Percentiles rank a stretch among this genome's conserved stretches.
These are phyloP conservation scores for Aspergillus bertholletiae DNA, from an alignment of 495 filamentous ascomycete genomes.

Conservation along the genomic window DNA sequence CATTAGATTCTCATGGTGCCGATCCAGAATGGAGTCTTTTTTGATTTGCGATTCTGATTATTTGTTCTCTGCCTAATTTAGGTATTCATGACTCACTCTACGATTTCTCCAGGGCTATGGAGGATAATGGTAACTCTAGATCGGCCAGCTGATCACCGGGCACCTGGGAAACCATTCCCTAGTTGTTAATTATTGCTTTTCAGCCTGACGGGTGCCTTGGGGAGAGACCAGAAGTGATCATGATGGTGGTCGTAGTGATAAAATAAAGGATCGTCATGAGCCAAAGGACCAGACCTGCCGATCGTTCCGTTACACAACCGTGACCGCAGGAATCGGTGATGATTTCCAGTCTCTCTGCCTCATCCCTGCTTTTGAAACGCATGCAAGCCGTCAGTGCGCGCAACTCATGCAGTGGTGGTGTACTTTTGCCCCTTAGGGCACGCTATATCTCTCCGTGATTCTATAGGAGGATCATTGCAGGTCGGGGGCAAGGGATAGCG, in stretches of 20 bases:
- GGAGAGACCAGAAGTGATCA: background rate
- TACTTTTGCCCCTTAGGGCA: background rate
- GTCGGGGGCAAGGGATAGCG: background rate
- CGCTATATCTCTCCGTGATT: background rate
- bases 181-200: background rate
- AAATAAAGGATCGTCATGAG: background rate
- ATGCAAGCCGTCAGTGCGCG: conserved; percentile 1
- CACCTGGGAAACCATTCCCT: background rate
- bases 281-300: conserved; percentile 4
- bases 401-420: background rate
- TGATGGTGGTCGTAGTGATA: too few relatives aligned
- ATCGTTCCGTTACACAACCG: background rate
- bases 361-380: background rate
- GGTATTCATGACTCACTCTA: background rate
- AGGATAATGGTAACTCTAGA: too few relatives aligned
- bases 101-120: background rate
- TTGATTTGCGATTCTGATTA: background rate
- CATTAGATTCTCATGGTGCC: too few relatives aligned
- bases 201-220: background rate
- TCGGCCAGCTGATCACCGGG: background rate
- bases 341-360: too few relatives aligned
- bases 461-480: background rate
- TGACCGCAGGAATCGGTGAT: background rate
- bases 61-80: background rate
- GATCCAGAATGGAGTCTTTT: background rate